Conservation (phyloP, 306 rosid genomes). For the Cucumis melo region DNA sequence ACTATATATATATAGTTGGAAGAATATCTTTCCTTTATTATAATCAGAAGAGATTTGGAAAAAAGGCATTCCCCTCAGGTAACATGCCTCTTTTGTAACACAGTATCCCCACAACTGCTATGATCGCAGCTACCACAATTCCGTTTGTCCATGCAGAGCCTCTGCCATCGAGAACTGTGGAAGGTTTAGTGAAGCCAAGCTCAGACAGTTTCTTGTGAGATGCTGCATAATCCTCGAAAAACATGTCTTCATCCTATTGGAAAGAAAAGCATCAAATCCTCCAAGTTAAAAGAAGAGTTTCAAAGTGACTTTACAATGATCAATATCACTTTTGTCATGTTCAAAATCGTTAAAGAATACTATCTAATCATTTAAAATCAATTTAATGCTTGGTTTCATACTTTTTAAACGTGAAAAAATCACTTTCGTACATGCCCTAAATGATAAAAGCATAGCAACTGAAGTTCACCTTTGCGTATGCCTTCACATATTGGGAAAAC, state of each 20-base stretch:
- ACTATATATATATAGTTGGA: no score
- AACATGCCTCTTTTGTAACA: constrained; percentile 7
- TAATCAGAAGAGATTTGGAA: not conserved
- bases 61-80: not conserved
- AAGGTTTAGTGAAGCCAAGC: constrained; percentile 37
- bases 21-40: no score
- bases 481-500: constrained; percentile 40
- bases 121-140: constrained; percentile 19
- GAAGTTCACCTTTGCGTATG: constrained; percentile 39
- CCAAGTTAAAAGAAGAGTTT: not conserved
- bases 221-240: constrained; percentile 52
- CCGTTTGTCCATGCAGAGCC: constrained; percentile 10
- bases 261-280: not conserved
- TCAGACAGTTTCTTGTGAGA: constrained; percentile 85
- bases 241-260: constrained; percentile 50
- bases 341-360: not conserved
- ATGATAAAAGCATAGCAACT: not conserved
- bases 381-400: not conserved
- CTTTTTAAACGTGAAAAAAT: no score
- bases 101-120: constrained; percentile 23
- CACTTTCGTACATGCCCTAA: not conserved
- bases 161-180: not conserved
- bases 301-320: not conserved
- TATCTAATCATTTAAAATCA: no score
- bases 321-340: no score